These are phyloP conservation scores for Chamaecrista fasciculata DNA, from an alignment of 306 rosid genomes.

Conservation along the genomic window DNA sequence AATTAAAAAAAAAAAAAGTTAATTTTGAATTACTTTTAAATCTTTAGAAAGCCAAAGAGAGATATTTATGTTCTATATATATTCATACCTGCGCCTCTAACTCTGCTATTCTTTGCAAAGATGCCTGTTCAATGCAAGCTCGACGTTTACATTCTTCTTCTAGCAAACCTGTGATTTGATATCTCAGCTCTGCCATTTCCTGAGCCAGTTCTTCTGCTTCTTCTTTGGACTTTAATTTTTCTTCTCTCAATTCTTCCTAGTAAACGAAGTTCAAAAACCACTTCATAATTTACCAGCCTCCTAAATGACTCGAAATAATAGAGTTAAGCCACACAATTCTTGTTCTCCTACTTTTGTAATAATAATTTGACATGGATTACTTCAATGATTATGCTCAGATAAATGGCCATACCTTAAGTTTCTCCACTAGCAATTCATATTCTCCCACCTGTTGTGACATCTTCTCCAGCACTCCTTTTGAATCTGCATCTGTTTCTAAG, in stretches of 20 bases:
- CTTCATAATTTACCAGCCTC: conserved; percentile 3
- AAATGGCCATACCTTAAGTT: conserved; percentile 65
- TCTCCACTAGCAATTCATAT: conserved; percentile 65
- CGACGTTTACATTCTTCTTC: conserved; percentile 91
- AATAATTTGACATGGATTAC: conserved; percentile 11
- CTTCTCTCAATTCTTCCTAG: conserved; percentile 71
- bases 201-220: conserved; percentile 92
- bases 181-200: conserved; percentile 96
- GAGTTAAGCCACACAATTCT: neutral
- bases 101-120: conserved; percentile 78
- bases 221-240: conserved; percentile 78
- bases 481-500: conserved; percentile 37
- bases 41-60: neutral
- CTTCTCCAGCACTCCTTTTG: conserved; percentile 39
- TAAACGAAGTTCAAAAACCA: conserved; percentile 35
- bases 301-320: conserved; percentile 7
- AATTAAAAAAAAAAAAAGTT: neutral
- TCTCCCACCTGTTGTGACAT: conserved; percentile 50
- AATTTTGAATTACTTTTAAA: conserved; percentile 3
- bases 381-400: conserved; percentile 10
- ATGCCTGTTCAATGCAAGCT: conserved; percentile 82
- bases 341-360: neutral
- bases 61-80: conserved; percentile 22
- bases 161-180: conserved; percentile 70
- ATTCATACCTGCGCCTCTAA: conserved; percentile 78